Evolutionary conservation across 768 basidiomycete species (phyloP).

Genomic region (Leccinum obscurum): DNA sequence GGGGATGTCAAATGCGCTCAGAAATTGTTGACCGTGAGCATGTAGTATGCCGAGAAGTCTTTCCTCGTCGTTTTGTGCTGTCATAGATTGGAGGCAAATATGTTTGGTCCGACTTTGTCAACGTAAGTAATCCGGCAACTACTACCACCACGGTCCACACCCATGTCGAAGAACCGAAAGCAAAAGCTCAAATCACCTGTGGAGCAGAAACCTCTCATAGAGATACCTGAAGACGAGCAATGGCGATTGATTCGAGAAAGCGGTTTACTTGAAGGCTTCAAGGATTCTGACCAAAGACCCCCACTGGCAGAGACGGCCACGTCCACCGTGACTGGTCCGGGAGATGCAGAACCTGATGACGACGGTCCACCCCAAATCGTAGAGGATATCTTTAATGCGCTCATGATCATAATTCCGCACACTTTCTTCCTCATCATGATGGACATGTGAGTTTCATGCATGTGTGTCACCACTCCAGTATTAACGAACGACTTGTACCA

Average conservation of each 20-base stretch:
- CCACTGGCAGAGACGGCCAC: neutral
- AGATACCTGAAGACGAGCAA: slow-evolving; percentile 74
- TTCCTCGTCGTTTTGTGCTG: slow-evolving; percentile 26
- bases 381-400: slow-evolving; percentile 70
- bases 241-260: slow-evolving; percentile 72
- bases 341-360: slow-evolving; percentile 27
- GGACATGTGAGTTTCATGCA: slow-evolving; percentile 66
- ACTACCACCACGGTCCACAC: neutral
- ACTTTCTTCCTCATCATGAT: slow-evolving; percentile 75
- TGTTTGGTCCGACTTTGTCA: slow-evolving; percentile 9
- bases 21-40: slow-evolving; percentile 47
- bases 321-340: neutral
- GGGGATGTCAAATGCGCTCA: slow-evolving; percentile 39
- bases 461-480: neutral
- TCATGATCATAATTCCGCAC: slow-evolving; percentile 69
- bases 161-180: slow-evolving; percentile 34
- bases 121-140: neutral
- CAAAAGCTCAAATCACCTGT: slow-evolving; percentile 11
- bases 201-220: slow-evolving; percentile 30
- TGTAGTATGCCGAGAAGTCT: slow-evolving; percentile 42
- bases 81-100: slow-evolving; percentile 7
- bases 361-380: slow-evolving; percentile 44
- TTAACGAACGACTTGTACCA: slow-evolving; percentile 3
- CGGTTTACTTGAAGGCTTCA: slow-evolving; percentile 50
- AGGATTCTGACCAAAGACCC: slow-evolving; percentile 12